Evolutionary conservation across 805 yeast species (phyloP), one percentile per base, ranked within the genome.

Genomic region (Wickerhamomyces alni): DNA sequence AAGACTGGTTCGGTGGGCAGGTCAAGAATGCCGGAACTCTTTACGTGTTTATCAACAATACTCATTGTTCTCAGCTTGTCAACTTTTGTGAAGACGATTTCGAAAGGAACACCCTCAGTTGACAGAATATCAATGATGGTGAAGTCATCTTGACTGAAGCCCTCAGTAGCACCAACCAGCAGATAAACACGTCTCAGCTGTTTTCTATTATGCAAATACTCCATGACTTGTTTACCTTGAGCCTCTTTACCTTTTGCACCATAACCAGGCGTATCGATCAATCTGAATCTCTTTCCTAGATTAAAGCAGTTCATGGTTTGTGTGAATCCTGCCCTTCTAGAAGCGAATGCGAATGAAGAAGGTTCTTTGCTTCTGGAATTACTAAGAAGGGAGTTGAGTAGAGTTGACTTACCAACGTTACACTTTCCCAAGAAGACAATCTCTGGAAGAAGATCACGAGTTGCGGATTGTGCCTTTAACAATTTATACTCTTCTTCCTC

Each of bases 191-290:
- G 69, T 24, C 72, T 63, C 17, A 88, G 62, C 25, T 69, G 73
- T 39, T 65, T 58, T 36, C 93, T 63, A 17, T 70, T 63, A 21
- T 63, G 61, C 8, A 89, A 58, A 52, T 87, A 88, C 27, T 77
- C 75, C 51, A 77, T 53, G 1, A 83, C 82, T 22, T 80, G 69
- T 30, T 73, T 63, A 2, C 96, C 97, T 55, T 89, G 96, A 47
- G 67, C 62, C 8, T 52, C 54, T 13, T 70, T 71, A 15, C 94
- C 88, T 44, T 71, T 76, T 30, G 62, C 70, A 2, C 98, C 98
- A 57, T 89, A 89, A 0, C 98, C 98, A 1, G 98, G 98, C 18
- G 87, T 74, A 55, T 89, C 98, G 2, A 87, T 75, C 4, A 89
- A 51, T 44, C 87, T 66, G 33, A 89, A 65, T 40, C 70, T 65